Evolutionary conservation across 2,329 filamentous ascomycete species (phyloP), one percentile per base, ranked within the genome.

Genomic region (Corynespora cassiicola): DNA sequence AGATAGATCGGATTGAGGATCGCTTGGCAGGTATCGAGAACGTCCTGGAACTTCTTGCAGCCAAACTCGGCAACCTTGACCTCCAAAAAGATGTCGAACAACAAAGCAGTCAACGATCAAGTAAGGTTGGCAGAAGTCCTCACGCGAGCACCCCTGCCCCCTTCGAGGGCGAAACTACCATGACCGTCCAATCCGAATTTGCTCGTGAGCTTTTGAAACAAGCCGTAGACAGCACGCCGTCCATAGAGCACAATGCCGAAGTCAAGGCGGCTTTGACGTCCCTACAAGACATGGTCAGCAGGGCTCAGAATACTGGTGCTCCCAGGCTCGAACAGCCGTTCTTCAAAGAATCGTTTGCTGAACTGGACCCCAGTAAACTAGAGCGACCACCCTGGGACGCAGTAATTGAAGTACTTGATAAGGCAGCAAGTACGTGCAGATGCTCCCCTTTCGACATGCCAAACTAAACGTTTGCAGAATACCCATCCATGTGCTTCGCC

Each of bases 1-100:
- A 79, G 55, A 76, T 80, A 31, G 76, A 79, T 43, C 54, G 72
- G 9, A 78, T 80, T 33, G 75, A 78, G 49, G 70, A 75, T 19
- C 70, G 76, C 11, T 60, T 80, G 7, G 66, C 67, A 6, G 66
- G 67, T n/a, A 77, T 80, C 25, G 76, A 79, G 45, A 52, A 61
- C 31, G 58, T 71, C 7, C 56, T 75, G 10, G 64, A 69, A 23
- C 60, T 42, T 17, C 61, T 72, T 16, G 59, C 66, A 7, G 47
- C 55, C 32, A 57, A 58, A 54, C 42, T 67, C 15, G 45, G 52
- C 7, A 52, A 54, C 31, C 31, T 65, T 6, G 58, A 63, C 21
- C 16, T 65, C 11, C 42, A 40, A 7, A 51, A 44, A 36, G 56
- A 58, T 4, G 34, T 39, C 1, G 31, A 47, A 1, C 57, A 60